Conservation (phyloP, 768 basidiomycete genomes). For the Suillus clintonianus region DNA sequence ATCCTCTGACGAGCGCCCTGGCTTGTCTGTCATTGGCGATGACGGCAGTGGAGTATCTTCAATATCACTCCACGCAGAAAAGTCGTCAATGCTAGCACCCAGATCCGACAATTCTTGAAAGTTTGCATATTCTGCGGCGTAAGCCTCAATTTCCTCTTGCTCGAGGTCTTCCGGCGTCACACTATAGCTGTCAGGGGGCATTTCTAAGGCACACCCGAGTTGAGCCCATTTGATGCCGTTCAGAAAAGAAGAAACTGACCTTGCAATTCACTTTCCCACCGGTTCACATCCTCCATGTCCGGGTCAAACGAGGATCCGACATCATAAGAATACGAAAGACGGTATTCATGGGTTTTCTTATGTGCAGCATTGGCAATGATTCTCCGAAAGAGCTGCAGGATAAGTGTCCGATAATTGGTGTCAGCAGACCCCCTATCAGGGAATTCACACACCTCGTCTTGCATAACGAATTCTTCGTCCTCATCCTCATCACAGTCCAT, state of each 20-base stretch:
- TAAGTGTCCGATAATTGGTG: background rate
- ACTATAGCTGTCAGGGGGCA: constrained; percentile 5
- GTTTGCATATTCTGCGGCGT: constrained; percentile 54
- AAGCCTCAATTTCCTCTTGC: constrained; percentile 58
- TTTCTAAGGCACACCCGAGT: background rate
- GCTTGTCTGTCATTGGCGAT: background rate
- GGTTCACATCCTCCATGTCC: constrained; percentile 59
- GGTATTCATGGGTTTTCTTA: constrained; percentile 53
- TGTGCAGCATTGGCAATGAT: constrained; percentile 58
- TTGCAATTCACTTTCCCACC: constrained; percentile 61
- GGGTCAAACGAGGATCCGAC: constrained; percentile 81
- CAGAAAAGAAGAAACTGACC: constrained; percentile 32
- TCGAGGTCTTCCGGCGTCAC: constrained; percentile 48
- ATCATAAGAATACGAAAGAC: constrained; percentile 63
- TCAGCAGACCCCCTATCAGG: constrained; percentile 12
- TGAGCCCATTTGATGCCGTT: background rate
- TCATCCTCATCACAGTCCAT: constrained; percentile 59
- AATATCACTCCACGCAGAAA: constrained; percentile 18
- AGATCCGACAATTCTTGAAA: constrained; percentile 52
- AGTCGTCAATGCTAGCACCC: constrained; percentile 18
- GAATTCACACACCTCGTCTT: constrained; percentile 54
- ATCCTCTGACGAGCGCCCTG: background rate
- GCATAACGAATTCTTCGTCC: constrained; percentile 58
- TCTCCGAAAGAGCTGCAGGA: constrained; percentile 61
- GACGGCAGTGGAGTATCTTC: constrained; percentile 15